Evolutionary conservation across 2,329 filamentous ascomycete species (phyloP).

Genomic region (Stemphylium beticola): DNA sequence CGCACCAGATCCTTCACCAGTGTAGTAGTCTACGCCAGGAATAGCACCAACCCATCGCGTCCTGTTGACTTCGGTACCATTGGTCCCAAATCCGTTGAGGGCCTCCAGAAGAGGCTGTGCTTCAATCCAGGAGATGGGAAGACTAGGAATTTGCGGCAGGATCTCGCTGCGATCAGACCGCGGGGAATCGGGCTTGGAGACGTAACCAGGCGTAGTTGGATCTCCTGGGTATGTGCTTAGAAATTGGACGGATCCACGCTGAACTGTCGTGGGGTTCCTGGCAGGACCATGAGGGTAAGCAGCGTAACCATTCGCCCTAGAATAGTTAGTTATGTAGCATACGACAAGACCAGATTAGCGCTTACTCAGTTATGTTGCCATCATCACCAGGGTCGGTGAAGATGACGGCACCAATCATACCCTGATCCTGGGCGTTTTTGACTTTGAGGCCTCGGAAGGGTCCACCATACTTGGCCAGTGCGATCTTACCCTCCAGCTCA

Average conservation of each 20-base stretch:
- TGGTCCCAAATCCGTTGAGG: conserved; percentile 80
- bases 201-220: conserved; percentile 65
- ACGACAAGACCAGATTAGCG: background rate
- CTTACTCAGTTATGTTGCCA: conserved; percentile 52
- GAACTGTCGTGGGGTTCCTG: conserved; percentile 54
- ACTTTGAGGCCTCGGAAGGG: conserved; percentile 57
- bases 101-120: conserved; percentile 81
- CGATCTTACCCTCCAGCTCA: conserved; percentile 56
- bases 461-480: conserved; percentile 54
- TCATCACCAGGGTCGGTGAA: conserved; percentile 56
- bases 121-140: conserved; percentile 84
- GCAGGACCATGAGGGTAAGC: conserved; percentile 53
- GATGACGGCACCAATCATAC: conserved; percentile 55
- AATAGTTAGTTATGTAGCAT: background rate
- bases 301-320: conserved; percentile 50
- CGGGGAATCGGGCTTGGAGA: conserved; percentile 79
- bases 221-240: conserved; percentile 61
- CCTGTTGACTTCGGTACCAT: conserved; percentile 50
- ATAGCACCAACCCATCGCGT: conserved; percentile 48
- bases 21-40: conserved; percentile 43
- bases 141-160: conserved; percentile 79
- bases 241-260: conserved; percentile 62
- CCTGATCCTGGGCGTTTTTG: conserved; percentile 55
- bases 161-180: conserved; percentile 68
- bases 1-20: conserved; percentile 60